These are phyloP conservation scores for Thozetella sp. DNA, from an alignment of 495 filamentous ascomycete species.

Conservation along the genomic window DNA sequence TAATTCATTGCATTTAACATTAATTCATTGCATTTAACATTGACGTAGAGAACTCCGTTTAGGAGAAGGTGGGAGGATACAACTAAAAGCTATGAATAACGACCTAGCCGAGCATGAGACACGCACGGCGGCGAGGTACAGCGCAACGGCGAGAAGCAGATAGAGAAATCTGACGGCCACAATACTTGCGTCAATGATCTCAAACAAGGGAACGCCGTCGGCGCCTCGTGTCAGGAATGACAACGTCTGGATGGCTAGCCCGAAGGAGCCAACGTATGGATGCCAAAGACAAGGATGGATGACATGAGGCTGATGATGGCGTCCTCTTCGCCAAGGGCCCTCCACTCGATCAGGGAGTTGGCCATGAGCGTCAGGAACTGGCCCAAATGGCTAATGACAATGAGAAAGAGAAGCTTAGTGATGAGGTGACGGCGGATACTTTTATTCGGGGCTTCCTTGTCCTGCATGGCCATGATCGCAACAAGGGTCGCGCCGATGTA, in stretches of 20 bases:
- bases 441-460: constrained; percentile 27
- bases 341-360: constrained; percentile 32
- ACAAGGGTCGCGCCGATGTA: constrained; percentile 52
- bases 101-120: no score
- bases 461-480: constrained; percentile 58
- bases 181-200: constrained; percentile 30
- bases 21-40: no score
- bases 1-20: no score
- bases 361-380: constrained; percentile 44
- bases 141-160: constrained; percentile 22
- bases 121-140: constrained; percentile 28
- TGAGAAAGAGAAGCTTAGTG: constrained; percentile 44
- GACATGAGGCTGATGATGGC: constrained; percentile 54
- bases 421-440: constrained; percentile 46
- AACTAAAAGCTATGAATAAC: no score
- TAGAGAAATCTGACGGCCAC: constrained; percentile 31
- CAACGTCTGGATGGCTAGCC: constrained; percentile 44
- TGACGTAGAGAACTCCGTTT: no score
- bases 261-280: constrained; percentile 59
- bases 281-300: constrained; percentile 64
- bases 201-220: constrained; percentile 14
- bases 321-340: constrained; percentile 42
- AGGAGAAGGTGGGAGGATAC: no score
- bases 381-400: constrained; percentile 50
- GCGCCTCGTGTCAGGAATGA: constrained; percentile 22